Conservation (phyloP, 2,329 filamentous ascomycete species). For the Hirsutella minnesotensis region DNA sequence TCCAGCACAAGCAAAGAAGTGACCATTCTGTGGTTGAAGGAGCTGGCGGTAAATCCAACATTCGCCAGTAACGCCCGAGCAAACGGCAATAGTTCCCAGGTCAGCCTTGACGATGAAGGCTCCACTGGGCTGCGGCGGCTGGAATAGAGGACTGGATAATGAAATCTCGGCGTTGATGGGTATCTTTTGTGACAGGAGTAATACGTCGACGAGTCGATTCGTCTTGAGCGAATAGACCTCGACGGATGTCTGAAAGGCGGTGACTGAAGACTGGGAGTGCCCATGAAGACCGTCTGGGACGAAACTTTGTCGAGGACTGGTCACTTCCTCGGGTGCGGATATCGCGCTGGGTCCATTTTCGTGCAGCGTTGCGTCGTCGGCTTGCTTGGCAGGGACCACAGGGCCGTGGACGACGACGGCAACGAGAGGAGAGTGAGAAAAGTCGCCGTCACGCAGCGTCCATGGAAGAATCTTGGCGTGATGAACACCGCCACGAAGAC, state of each 20-base stretch:
- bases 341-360: constrained; percentile 23
- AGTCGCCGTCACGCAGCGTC: constrained; percentile 40
- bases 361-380: constrained; percentile 22
- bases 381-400: constrained; percentile 32
- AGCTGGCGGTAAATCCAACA: constrained; percentile 62
- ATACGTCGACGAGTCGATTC: constrained; percentile 56
- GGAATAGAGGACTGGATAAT: constrained; percentile 50
- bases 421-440: constrained; percentile 57
- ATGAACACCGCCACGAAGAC: constrained; percentile 67
- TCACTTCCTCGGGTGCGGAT: constrained; percentile 27
- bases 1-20: constrained; percentile 55
- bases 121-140: constrained; percentile 58
- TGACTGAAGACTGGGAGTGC: constrained; percentile 28
- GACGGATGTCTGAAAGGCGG: constrained; percentile 73
- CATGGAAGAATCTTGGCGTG: constrained; percentile 75
- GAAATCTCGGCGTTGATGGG: constrained; percentile 42
- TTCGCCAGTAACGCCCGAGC: constrained; percentile 77
- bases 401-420: constrained; percentile 74
- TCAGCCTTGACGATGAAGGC: constrained; percentile 65
- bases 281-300: constrained; percentile 23
- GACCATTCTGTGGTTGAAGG: constrained; percentile 27
- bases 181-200: constrained; percentile 59
- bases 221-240: constrained; percentile 79
- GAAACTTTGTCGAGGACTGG: constrained; percentile 27
- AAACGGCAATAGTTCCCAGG: constrained; percentile 57